Percentiles rank a stretch among this genome's conserved stretches.
phyloP scores from a whole-genome alignment of 2,329 filamentous ascomycete species.

The Epichloe elymi region DNA sequence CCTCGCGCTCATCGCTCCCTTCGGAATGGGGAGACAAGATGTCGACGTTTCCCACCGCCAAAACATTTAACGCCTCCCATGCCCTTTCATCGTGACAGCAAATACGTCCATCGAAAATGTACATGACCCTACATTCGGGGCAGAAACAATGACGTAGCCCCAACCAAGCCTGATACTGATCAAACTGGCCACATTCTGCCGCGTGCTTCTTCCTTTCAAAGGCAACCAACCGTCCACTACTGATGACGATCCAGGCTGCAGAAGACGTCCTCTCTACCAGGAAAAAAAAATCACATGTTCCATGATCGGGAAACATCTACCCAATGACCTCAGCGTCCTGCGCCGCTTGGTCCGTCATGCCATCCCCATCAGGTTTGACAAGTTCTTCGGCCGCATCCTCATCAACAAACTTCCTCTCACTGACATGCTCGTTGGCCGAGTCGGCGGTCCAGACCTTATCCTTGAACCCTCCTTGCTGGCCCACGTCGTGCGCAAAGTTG shows the following conservation, averaged over 20 bases:
- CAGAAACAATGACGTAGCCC: neutral
- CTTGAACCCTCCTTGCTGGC: slow-evolving; percentile 71
- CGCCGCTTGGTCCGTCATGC: slow-evolving; percentile 24
- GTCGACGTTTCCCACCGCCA: neutral
- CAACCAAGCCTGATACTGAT: neutral
- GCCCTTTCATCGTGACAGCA: slow-evolving; percentile 10
- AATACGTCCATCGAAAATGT: slow-evolving; percentile 9
- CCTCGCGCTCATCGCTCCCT: neutral
- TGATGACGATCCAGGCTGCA: neutral
- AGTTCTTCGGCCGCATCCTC: slow-evolving; percentile 56
- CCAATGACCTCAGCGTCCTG: slow-evolving; percentile 27
- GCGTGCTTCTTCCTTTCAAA: neutral
- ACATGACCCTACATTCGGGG: slow-evolving; percentile 4
- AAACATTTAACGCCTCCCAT: slow-evolving; percentile 7
- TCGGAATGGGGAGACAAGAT: neutral
- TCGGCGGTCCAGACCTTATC: slow-evolving; percentile 85
- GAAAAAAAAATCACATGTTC: neutral
- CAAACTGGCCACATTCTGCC: neutral
- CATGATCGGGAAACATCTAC: neutral
- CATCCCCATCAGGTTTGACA: slow-evolving; percentile 44
- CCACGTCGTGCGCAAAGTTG: slow-evolving; percentile 79
- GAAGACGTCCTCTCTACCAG: neutral
- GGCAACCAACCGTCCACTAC: neutral
- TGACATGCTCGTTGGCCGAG: slow-evolving; percentile 51
- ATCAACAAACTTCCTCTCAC: slow-evolving; percentile 77